phyloP scores from a whole-genome alignment of 441 rosid genomes.

The Euphorbia corollata region DNA sequence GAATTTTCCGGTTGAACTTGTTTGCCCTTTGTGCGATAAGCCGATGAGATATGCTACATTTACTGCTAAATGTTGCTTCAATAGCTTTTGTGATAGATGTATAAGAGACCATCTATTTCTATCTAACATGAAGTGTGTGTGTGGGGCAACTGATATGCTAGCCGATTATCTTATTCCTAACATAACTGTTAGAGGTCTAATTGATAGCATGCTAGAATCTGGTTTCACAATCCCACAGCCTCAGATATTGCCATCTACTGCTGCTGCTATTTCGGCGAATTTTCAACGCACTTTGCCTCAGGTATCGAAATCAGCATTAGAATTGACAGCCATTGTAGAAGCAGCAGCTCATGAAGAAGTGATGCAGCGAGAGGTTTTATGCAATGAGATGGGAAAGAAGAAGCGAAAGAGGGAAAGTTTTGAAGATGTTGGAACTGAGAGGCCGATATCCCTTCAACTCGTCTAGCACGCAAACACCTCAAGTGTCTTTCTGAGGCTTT shows the following conservation, averaged over 20 bases:
- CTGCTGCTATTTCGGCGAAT: background rate
- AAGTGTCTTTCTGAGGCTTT: too few relatives aligned
- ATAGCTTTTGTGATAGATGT: constrained; percentile 71
- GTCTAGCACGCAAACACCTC: background rate
- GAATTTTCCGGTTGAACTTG: constrained; percentile 67
- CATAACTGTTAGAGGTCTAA: constrained; percentile 70
- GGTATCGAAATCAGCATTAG: background rate
- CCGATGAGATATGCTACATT: constrained; percentile 82
- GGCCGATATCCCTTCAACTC: background rate
- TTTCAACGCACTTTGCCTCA: background rate
- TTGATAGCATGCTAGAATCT: constrained; percentile 60
- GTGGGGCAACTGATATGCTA: constrained; percentile 63
- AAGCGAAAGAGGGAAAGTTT: background rate
- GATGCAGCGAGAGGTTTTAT: too few relatives aligned
- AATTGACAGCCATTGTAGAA: too few relatives aligned
- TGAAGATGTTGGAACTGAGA: background rate
- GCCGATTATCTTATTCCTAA: constrained; percentile 83
- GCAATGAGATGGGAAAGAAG: background rate
- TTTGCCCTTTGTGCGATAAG: constrained; percentile 43
- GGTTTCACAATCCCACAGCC: constrained; percentile 23
- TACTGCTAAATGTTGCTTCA: constrained; percentile 64
- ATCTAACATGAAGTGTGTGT: constrained; percentile 40
- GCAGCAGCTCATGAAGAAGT: too few relatives aligned
- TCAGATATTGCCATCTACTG: background rate
- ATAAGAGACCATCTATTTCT: constrained; percentile 23